Percentiles rank a stretch among this genome's conserved stretches.
Conservation (phyloP, 1,284 basidiomycete genomes). For the Cryptococcus wingfieldii region DNA sequence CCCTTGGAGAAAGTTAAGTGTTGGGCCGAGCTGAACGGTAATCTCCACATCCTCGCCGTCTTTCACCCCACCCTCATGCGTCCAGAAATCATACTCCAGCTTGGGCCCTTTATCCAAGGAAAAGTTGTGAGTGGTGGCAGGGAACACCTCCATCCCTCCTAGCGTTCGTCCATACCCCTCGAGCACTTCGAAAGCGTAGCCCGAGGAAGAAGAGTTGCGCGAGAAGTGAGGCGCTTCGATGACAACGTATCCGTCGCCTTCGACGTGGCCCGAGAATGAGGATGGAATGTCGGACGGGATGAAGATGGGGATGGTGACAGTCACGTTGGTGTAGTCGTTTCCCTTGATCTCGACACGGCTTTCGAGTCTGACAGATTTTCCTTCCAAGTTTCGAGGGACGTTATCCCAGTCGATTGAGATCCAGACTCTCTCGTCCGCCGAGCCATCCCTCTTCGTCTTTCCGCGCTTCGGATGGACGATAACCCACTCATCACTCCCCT, state of each 20-base stretch:
- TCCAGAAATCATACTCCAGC: slow-evolving; percentile 60
- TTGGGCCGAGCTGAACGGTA: slow-evolving; percentile 58
- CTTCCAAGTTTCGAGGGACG: slow-evolving; percentile 37
- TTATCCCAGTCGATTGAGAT: slow-evolving; percentile 60
- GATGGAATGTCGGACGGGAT: slow-evolving; percentile 42
- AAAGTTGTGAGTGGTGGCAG: slow-evolving; percentile 59
- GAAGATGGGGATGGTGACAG: slow-evolving; percentile 51
- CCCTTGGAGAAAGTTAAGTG: slow-evolving; percentile 57
- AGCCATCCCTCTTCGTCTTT: slow-evolving; percentile 53
- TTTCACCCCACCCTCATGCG: slow-evolving; percentile 6
- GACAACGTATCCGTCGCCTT: slow-evolving; percentile 60
- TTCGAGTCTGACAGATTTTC: not conserved
- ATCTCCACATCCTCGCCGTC: slow-evolving; percentile 50
- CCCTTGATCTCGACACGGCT: slow-evolving; percentile 12
- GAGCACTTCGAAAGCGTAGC: slow-evolving; percentile 59
- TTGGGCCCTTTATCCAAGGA: slow-evolving; percentile 60
- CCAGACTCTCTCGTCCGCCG: slow-evolving; percentile 56
- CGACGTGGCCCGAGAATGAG: slow-evolving; percentile 62
- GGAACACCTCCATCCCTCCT: slow-evolving; percentile 60
- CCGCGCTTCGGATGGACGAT: slow-evolving; percentile 53
- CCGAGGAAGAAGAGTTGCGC: slow-evolving; percentile 45
- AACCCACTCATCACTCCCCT: slow-evolving; percentile 58
- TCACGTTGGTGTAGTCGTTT: slow-evolving; percentile 21
- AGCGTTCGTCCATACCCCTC: slow-evolving; percentile 54
- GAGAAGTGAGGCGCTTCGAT: slow-evolving; percentile 60